Conservation (phyloP, 129 eudicot species). For the Helichrysum umbraculigerum region DNA sequence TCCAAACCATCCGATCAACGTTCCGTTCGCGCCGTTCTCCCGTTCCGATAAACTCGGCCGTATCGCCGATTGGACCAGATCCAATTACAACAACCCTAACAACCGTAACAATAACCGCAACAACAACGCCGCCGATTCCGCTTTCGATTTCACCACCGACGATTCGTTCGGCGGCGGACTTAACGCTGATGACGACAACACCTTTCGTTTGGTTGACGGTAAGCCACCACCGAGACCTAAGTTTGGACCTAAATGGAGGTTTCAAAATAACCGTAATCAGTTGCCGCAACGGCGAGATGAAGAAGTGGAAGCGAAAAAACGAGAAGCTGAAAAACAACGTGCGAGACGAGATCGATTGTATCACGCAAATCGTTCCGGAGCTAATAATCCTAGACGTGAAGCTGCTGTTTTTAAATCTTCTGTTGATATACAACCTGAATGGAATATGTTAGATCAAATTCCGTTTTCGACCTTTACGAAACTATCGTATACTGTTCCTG, state of each 20-base stretch:
- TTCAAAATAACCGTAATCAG: conserved; percentile 54
- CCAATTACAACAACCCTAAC: conserved; percentile 30
- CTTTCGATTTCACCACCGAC: conserved; percentile 84
- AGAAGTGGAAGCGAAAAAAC: conserved; percentile 68
- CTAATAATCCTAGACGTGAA: conserved; percentile 53
- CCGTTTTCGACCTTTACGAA: conserved; percentile 78
- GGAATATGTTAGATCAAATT: conserved; percentile 93
- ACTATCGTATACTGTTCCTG: conserved; percentile 58
- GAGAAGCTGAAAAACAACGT: conserved; percentile 78
- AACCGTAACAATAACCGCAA: conserved; percentile 31
- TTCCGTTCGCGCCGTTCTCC: conserved; percentile 90
- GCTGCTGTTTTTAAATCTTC: conserved; percentile 63
- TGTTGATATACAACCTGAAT: conserved; percentile 86
- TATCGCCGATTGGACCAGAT: conserved; percentile 87
- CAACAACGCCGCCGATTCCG: conserved; percentile 51
- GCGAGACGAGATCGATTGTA: conserved; percentile 69
- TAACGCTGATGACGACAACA: conserved; percentile 65
- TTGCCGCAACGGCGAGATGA: conserved; percentile 86
- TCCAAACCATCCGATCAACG: conserved; percentile 50
- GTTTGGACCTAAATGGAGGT: conserved; percentile 74
- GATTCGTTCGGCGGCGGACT: conserved; percentile 54
- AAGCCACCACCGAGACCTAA: conserved; percentile 71
- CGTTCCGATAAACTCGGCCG: conserved; percentile 90
- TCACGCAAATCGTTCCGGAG: conserved; percentile 51
- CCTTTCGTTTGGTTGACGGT: conserved; percentile 81